Evolutionary conservation across 1,284 basidiomycete genomes (phyloP).

Genomic region (Boletus sp.): DNA sequence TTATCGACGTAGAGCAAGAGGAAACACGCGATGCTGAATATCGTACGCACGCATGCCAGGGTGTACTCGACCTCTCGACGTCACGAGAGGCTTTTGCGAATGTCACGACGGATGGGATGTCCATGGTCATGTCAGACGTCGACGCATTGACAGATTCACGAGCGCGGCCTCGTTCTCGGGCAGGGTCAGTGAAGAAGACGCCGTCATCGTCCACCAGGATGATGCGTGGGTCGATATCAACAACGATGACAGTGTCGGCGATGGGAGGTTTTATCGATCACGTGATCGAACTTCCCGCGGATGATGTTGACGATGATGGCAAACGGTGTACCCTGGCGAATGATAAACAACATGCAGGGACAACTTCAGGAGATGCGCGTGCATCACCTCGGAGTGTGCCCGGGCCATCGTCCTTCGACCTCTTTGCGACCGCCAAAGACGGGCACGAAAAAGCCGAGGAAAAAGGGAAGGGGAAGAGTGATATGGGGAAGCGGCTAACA

Average conservation of each 20-base stretch:
- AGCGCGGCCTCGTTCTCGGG: background rate
- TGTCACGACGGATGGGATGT: conserved; percentile 3
- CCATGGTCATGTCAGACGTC: background rate
- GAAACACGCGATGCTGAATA: conserved; percentile 21
- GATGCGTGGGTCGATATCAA: background rate
- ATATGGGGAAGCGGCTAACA: background rate
- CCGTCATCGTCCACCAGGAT: background rate
- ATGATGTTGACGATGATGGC: conserved; percentile 5
- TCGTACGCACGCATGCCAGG: background rate
- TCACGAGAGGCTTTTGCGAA: background rate
- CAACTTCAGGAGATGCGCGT: background rate
- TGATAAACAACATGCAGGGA: background rate
- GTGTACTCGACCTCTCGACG: background rate
- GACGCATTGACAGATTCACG: background rate
- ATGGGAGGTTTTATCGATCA: conserved; percentile 21
- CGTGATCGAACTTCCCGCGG: conserved; percentile 23
- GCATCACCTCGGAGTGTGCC: conserved; percentile 5
- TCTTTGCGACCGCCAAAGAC: background rate
- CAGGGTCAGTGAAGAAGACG: conserved; percentile 12
- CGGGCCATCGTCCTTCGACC: conserved; percentile 6
- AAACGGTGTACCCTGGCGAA: background rate
- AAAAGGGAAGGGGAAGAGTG: background rate
- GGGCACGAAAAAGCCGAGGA: background rate
- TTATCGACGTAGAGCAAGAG: conserved; percentile 30
- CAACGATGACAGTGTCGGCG: conserved; percentile 2